Evolutionary conservation across 2,329 filamentous ascomycete genomes (phyloP).

Genomic region (Neonectria coccinea): DNA sequence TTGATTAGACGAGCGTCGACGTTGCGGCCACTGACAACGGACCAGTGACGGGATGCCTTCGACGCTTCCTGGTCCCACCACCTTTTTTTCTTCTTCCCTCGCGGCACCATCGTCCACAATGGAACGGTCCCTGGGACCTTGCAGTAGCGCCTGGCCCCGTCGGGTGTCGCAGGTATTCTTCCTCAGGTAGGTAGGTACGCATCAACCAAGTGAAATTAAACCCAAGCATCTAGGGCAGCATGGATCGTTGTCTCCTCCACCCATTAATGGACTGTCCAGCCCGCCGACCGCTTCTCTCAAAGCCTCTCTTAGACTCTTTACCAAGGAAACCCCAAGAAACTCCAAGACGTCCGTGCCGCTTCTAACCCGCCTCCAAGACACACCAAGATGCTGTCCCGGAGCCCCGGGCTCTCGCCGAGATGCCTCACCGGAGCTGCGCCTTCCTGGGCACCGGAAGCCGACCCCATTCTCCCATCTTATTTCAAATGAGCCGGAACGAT

Average conservation of each 20-base stretch:
- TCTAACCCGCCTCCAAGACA: conserved; percentile 4
- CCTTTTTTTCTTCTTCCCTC: conserved; percentile 25
- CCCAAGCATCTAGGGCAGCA: conserved; percentile 12
- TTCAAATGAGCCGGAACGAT: background rate
- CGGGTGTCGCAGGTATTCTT: conserved; percentile 15
- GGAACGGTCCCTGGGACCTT: conserved; percentile 15
- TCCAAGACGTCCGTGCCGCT: conserved; percentile 4
- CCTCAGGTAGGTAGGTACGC: conserved; percentile 7
- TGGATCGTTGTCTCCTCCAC: background rate
- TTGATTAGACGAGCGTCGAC: conserved; percentile 12
- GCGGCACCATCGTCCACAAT: conserved; percentile 16
- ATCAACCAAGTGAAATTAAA: conserved; percentile 24
- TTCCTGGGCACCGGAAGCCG: conserved; percentile 3
- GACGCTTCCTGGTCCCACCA: conserved; percentile 35
- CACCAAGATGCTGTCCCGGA: background rate
- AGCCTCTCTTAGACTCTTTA: background rate
- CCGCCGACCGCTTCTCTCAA: background rate
- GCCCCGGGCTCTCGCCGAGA: conserved; percentile 3
- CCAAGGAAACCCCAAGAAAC: background rate
- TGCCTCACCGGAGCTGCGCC: conserved; percentile 11
- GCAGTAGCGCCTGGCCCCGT: conserved; percentile 22
- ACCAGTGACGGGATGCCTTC: conserved; percentile 36
- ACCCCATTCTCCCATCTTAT: background rate
- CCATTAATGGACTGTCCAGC: background rate
- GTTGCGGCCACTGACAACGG: conserved; percentile 28